Conservation (phyloP, 495 filamentous ascomycete species). For the Podospora sp. region DNA sequence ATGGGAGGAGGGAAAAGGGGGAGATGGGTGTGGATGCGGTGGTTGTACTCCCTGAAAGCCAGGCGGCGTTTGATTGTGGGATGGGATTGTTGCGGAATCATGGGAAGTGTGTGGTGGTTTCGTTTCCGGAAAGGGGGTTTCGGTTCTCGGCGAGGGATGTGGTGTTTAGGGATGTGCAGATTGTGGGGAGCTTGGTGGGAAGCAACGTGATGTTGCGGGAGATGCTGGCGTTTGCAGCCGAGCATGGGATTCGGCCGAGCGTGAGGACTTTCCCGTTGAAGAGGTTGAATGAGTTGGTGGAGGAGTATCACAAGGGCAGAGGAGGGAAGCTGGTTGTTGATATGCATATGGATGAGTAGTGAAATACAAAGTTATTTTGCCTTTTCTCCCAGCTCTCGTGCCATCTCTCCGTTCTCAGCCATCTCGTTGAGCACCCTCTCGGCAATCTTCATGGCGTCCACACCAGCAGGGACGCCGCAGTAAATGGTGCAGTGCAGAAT, state of each 20-base stretch:
- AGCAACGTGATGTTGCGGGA: constrained; percentile 40
- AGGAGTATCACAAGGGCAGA: constrained; percentile 43
- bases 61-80: constrained; percentile 45
- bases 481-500: constrained; percentile 57
- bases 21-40: constrained; percentile 48
- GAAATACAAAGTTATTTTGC: neutral
- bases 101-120: constrained; percentile 44
- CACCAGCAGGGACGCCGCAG: constrained; percentile 59
- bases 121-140: constrained; percentile 43
- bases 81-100: constrained; percentile 43
- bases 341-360: constrained; percentile 29
- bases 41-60: constrained; percentile 47
- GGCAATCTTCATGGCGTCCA: constrained; percentile 53
- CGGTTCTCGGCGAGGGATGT: constrained; percentile 41
- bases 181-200: constrained; percentile 41
- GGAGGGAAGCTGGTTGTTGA: constrained; percentile 49
- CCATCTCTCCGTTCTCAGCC: constrained; percentile 39
- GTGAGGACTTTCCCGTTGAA: constrained; percentile 39
- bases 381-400: constrained; percentile 29
- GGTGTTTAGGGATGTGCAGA: constrained; percentile 43
- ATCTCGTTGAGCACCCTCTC: constrained; percentile 44
- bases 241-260: constrained; percentile 35
- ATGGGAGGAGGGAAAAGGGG: constrained; percentile 32
- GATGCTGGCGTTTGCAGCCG: constrained; percentile 40
- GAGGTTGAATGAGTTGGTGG: constrained; percentile 45